Percentiles rank a stretch among this genome's conserved stretches.
phyloP scores from a whole-genome alignment of 2,329 filamentous ascomycete genomes.

The Leptographium lundbergii region DNA sequence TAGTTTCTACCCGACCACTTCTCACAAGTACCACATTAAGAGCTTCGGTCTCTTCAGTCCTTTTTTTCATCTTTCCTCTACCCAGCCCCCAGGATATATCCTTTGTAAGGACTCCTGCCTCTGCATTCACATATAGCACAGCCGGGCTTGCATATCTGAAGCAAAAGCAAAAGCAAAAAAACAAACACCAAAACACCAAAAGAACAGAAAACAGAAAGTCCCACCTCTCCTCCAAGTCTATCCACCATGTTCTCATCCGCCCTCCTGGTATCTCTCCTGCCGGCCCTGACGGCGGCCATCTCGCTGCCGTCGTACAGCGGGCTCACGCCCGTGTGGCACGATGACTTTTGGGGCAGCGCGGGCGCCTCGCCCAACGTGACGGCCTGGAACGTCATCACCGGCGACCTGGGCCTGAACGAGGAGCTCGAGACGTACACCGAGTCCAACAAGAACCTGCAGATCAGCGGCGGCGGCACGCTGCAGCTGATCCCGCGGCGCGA shows the following conservation, averaged over 20 bases:
- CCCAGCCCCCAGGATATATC: not conserved
- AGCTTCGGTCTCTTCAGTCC: not conserved
- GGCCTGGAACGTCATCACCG: conserved; percentile 34
- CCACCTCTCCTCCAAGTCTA: not conserved
- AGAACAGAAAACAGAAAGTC: too few species aligned
- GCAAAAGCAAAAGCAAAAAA: not conserved
- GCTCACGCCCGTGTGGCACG: conserved; percentile 28
- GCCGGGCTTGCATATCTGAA: not conserved
- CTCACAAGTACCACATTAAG: not conserved
- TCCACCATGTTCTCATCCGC: not conserved
- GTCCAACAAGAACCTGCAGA: conserved; percentile 33
- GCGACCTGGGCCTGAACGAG: conserved; percentile 49
- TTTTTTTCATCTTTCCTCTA: not conserved
- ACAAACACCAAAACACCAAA: not conserved
- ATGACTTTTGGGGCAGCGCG: conserved; percentile 26
- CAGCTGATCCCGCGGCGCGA: conserved; percentile 36
- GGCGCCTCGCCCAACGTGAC: conserved; percentile 20
- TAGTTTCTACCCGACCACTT: too few species aligned
- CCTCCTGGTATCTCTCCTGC: conserved; percentile 10
- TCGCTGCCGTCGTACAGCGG: conserved; percentile 26
- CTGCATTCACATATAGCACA: too few species aligned
- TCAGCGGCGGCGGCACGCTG: conserved; percentile 35
- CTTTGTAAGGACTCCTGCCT: too few species aligned
- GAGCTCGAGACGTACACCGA: conserved; percentile 37
- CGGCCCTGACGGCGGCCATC: conserved; percentile 22